Evolutionary conservation across 164 flowering plant species (phyloP).

Genomic region (Berberis vulgaris): DNA sequence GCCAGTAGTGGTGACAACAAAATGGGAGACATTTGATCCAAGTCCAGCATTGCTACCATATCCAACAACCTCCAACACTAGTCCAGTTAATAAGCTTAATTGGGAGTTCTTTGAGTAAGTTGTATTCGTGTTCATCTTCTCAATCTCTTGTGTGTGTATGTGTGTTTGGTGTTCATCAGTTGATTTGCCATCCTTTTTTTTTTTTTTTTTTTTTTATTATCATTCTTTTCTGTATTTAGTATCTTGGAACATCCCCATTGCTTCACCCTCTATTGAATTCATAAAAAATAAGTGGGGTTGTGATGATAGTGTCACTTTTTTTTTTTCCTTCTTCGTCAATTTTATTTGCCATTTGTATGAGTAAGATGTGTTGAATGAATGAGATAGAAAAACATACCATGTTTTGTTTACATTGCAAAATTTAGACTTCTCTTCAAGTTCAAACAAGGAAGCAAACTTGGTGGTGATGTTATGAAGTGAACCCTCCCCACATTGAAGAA

Average conservation of each 20-base stretch:
- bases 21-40: conserved; percentile 62
- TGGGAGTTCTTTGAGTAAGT: conserved; percentile 32
- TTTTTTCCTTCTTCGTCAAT: background rate
- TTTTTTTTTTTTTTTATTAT: no score
- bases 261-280: conserved; percentile 9
- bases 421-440: background rate
- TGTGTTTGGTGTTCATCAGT: conserved; percentile 5
- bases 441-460: conserved; percentile 1
- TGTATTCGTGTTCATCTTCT: no score
- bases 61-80: conserved; percentile 11
- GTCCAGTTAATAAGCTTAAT: conserved; percentile 14
- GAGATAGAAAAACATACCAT: background rate
- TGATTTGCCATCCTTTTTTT: conserved; percentile 11
- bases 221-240: conserved; percentile 28
- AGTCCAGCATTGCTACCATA: conserved; percentile 7
- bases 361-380: background rate
- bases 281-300: conserved; percentile 20
- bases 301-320: conserved; percentile 6
- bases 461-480: conserved; percentile 2
- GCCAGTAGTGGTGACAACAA: conserved; percentile 58
- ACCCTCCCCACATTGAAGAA: background rate
- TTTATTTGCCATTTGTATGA: conserved; percentile 12
- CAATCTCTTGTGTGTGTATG: conserved; percentile 6
- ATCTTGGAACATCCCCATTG: conserved; percentile 9
- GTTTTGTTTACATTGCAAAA: background rate